phyloP scores from a whole-genome alignment of 75 land plant species.

The Pinus tabuliformis region DNA sequence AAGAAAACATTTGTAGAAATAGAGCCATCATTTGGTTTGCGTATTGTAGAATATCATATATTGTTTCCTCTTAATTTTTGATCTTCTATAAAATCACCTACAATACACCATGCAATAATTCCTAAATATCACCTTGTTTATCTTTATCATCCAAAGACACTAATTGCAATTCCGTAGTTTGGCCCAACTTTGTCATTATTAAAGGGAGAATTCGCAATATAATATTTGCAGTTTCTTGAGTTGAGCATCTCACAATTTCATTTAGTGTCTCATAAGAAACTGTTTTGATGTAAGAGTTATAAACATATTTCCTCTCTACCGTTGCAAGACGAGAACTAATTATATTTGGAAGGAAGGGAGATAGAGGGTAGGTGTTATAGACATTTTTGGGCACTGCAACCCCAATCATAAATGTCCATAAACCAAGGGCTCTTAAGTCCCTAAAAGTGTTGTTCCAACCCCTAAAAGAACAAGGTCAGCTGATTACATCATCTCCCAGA shows the following conservation, averaged over 20 bases:
- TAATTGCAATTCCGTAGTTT: constrained; percentile 52
- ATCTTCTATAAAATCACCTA: constrained; percentile 75
- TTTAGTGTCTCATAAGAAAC: constrained; percentile 15
- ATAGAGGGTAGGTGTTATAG: too few species aligned
- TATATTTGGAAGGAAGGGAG: too few species aligned
- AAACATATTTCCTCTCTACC: too few species aligned
- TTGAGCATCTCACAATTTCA: constrained; percentile 56
- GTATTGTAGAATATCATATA: constrained; percentile 40
- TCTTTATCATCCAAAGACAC: constrained; percentile 63
- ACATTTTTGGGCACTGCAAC: too few species aligned
- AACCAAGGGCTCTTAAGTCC: too few species aligned
- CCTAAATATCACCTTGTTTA: constrained; percentile 68
- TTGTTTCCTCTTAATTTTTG: constrained; percentile 38
- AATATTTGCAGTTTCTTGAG: constrained; percentile 39
- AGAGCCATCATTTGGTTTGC: constrained; percentile 67
- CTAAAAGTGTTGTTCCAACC: too few species aligned
- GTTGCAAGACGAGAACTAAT: too few species aligned
- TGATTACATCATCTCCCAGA: too few species aligned
- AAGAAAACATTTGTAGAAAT: constrained; percentile 64
- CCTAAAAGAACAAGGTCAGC: too few species aligned
- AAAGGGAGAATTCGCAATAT: constrained; percentile 47
- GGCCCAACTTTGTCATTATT: constrained; percentile 50
- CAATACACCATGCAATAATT: constrained; percentile 60
- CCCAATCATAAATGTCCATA: too few species aligned
- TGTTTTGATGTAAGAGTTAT: too few species aligned